These are phyloP conservation scores for Stereocaulon alpinum DNA, from an alignment of 495 filamentous ascomycete species.

Conservation along the genomic window DNA sequence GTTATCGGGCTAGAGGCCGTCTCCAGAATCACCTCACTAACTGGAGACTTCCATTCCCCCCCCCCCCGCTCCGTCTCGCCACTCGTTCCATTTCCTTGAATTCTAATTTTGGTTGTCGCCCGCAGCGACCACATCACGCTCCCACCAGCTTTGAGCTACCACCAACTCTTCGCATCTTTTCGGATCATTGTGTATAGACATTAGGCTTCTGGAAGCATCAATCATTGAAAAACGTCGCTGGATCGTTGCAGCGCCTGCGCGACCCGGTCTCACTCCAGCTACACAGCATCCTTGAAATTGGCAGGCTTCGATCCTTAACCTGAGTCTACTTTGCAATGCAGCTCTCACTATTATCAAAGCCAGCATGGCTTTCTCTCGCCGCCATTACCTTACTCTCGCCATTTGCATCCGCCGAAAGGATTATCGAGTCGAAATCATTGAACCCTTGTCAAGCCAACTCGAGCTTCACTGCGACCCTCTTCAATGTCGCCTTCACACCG, in stretches of 20 bases:
- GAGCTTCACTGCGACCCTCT: conserved; percentile 71
- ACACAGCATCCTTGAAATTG: background rate
- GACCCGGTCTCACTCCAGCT: conserved; percentile 1
- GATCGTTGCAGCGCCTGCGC: conserved; percentile 1
- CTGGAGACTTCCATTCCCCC: background rate
- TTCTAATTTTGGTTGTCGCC: conserved; percentile 13
- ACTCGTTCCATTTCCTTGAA: conserved; percentile 16
- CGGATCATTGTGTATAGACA: background rate
- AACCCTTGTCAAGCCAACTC: conserved; percentile 69
- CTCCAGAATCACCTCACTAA: background rate
- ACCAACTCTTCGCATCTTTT: background rate
- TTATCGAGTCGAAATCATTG: conserved; percentile 65
- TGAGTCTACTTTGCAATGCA: conserved; percentile 24
- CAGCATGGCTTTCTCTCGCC: conserved; percentile 26
- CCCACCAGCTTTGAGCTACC: background rate
- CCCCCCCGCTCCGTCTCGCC: background rate
- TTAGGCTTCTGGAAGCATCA: background rate
- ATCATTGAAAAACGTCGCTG: background rate
- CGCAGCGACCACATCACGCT: conserved; percentile 7
- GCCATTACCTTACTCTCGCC: conserved; percentile 32
- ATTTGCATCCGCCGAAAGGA: conserved; percentile 31
- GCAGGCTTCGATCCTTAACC: conserved; percentile 1
- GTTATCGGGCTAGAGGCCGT: background rate
- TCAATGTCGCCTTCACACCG: conserved; percentile 72
- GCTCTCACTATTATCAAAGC: conserved; percentile 19